phyloP scores from a whole-genome alignment of 495 filamentous ascomycete genomes.

The Penicillium herquei region DNA sequence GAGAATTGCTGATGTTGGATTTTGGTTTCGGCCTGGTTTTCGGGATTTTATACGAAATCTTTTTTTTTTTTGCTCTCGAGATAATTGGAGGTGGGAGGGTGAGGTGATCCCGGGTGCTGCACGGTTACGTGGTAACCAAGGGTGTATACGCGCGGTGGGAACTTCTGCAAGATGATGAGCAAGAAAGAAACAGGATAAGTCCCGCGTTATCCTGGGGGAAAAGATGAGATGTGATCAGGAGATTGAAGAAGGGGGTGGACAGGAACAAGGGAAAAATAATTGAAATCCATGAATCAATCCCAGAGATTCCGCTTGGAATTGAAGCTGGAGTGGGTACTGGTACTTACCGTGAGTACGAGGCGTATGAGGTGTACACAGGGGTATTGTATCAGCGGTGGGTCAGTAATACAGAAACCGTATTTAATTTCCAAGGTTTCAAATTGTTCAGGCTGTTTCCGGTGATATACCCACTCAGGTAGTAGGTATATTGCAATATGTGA shows the following conservation, averaged over 20 bases:
- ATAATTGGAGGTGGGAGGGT: slow-evolving; percentile 4
- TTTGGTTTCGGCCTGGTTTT: slow-evolving; percentile 1
- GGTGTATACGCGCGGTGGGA: slow-evolving; percentile 26
- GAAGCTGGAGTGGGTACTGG: slow-evolving; percentile 32
- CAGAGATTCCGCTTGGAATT: slow-evolving; percentile 23
- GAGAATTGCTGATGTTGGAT: slow-evolving; percentile 31
- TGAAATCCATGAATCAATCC: slow-evolving; percentile 31
- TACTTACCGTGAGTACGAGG: slow-evolving; percentile 15
- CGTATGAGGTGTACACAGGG: slow-evolving; percentile 2
- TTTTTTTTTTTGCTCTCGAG: slow-evolving; percentile 19
- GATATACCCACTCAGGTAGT: background rate
- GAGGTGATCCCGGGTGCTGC: slow-evolving; percentile 37
- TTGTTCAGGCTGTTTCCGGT: background rate
- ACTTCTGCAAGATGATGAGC: slow-evolving; percentile 25
- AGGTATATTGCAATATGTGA: background rate
- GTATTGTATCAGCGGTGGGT: background rate
- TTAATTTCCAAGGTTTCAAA: too few species aligned
- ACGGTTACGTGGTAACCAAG: slow-evolving; percentile 44
- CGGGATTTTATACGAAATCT: slow-evolving; percentile 15
- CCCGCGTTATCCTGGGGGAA: slow-evolving; percentile 32
- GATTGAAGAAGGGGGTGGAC: slow-evolving; percentile 5
- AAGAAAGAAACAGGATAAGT: slow-evolving; percentile 21
- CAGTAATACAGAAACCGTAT: background rate
- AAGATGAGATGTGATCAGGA: background rate
- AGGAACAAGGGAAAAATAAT: slow-evolving; percentile 19